phyloP scores from a whole-genome alignment of 192 early-diverging fungal genomes.

The Podila epigama region DNA sequence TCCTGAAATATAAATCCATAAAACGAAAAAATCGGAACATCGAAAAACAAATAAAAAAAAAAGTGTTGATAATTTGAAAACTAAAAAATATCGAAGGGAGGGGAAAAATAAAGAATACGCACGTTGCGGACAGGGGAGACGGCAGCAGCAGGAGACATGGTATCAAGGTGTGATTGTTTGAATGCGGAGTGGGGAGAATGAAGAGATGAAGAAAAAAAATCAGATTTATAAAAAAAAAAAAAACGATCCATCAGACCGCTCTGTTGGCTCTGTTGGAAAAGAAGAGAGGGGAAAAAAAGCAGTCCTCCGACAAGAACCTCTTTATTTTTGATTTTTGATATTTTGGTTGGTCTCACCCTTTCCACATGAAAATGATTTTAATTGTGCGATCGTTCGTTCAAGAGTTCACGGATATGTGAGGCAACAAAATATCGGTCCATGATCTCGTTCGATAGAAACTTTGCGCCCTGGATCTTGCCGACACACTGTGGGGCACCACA shows the following conservation, averaged over 20 bases:
- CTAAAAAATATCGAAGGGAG: no score
- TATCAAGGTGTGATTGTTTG: slow-evolving; percentile 7
- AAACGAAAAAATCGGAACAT: no score
- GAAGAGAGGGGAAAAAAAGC: no score
- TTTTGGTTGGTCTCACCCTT: no score
- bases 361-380: neutral
- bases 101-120: no score
- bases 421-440: slow-evolving; percentile 48
- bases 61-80: neutral
- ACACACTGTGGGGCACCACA: slow-evolving; percentile 56
- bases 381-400: slow-evolving; percentile 19
- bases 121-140: slow-evolving; percentile 47
- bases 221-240: neutral
- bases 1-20: neutral
- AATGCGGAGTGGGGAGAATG: slow-evolving; percentile 14
- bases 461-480: slow-evolving; percentile 56
- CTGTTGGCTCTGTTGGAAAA: neutral
- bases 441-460: slow-evolving; percentile 32
- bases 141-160: slow-evolving; percentile 36
- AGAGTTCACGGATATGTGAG: slow-evolving; percentile 50
- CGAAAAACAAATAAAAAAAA: neutral
- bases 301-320: no score
- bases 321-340: no score
- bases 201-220: neutral
- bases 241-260: neutral